Percentiles rank a stretch among this genome's conserved stretches.
phyloP scores from a whole-genome alignment of 225 moss, liverwort and hornwort genomes.

The Pseudisothecium myosuroides region DNA sequence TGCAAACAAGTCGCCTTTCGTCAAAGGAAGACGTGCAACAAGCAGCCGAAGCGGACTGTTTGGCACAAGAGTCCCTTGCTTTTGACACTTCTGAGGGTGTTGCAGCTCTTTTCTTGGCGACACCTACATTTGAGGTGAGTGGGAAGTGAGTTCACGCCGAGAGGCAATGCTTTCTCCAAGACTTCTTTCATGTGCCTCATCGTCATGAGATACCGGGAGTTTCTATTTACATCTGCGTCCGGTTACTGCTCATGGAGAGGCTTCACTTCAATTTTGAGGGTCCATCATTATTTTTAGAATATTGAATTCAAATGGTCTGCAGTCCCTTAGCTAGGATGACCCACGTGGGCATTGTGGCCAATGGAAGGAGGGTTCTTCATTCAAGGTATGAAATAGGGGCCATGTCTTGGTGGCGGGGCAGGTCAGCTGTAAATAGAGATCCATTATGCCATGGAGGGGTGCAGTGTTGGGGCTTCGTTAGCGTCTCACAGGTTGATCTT shows the following conservation, averaged over 20 bases:
- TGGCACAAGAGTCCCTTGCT: conserved; percentile 23
- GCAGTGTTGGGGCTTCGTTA: not conserved
- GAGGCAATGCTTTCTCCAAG: not conserved
- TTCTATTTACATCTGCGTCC: not conserved
- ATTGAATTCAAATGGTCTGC: not conserved
- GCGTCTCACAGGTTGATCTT: not conserved
- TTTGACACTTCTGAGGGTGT: conserved; percentile 59
- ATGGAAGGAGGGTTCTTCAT: not conserved
- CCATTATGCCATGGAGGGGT: not conserved
- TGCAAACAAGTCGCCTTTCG: not conserved
- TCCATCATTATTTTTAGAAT: too few species aligned
- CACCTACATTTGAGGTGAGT: conserved; percentile 66
- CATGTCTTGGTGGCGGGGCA: not conserved
- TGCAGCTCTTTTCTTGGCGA: conserved; percentile 51
- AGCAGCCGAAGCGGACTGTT: not conserved
- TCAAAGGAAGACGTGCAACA: not conserved
- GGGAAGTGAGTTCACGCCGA: not conserved
- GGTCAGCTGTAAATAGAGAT: not conserved
- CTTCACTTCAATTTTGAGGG: not conserved
- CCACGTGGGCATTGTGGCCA: not conserved
- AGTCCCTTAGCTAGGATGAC: not conserved
- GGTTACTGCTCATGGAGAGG: not conserved
- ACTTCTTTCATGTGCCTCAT: not conserved
- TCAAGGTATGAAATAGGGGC: not conserved
- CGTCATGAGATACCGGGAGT: not conserved